Evolutionary conservation across 2,329 filamentous ascomycete genomes (phyloP).

Genomic region (Pseudocercospora macadamiae): DNA sequence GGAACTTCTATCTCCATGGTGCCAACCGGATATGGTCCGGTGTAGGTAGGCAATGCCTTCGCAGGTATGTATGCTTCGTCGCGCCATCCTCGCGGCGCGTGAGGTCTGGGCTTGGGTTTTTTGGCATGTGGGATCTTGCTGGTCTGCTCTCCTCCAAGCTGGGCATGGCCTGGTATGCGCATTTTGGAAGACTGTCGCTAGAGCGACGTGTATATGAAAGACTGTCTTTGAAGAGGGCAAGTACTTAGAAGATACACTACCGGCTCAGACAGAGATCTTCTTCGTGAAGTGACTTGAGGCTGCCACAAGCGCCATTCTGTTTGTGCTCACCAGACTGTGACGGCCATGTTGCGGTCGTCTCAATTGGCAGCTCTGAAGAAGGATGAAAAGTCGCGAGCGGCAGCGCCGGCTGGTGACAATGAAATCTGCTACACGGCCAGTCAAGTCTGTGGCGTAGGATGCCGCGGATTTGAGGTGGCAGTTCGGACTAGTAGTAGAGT

Average conservation of each 20-base stretch:
- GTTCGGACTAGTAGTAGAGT: too few species aligned
- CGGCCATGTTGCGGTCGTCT: background rate
- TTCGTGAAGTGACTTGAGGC: background rate
- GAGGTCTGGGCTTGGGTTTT: constrained; percentile 48
- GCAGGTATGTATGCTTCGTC: constrained; percentile 52
- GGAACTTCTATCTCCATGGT: constrained; percentile 61
- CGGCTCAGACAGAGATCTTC: too few species aligned
- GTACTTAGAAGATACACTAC: too few species aligned
- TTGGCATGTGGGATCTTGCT: constrained; percentile 46
- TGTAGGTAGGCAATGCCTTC: constrained; percentile 52
- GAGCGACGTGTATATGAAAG: too few species aligned
- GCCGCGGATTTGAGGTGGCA: background rate
- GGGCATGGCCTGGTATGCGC: constrained; percentile 19
- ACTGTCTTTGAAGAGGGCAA: too few species aligned
- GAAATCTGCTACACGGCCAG: background rate
- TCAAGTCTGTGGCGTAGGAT: background rate
- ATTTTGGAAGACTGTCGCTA: constrained; percentile 9
- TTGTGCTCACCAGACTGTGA: background rate
- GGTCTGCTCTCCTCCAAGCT: constrained; percentile 24
- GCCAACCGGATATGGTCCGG: constrained; percentile 56
- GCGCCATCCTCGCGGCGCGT: constrained; percentile 49
- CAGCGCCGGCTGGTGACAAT: background rate
- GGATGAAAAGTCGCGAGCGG: background rate
- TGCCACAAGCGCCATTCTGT: background rate
- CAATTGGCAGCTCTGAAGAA: background rate